Base-by-base conservation (phyloP, 768 basidiomycete genomes). In the Sarcodon aspratus region DNA sequence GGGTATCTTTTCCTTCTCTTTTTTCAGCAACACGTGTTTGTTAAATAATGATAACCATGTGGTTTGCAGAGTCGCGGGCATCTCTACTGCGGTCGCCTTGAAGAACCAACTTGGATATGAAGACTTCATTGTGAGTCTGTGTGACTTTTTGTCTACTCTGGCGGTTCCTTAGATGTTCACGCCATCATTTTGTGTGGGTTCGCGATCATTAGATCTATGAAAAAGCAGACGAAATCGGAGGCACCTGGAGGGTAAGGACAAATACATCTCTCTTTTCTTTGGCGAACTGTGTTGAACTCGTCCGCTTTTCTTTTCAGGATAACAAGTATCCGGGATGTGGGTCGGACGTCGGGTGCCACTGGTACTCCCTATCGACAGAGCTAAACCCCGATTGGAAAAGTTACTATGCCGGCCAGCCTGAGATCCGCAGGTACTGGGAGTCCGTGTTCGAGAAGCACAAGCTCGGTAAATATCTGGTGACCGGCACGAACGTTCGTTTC, bases 171-270 rank as follows among this genome's bases (percentile, higher is more conserved):
- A 9, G 6, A 17, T 15, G 10, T 11, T 32, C 15, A 1, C 8
- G 36, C 27, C n/a, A 48, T 11, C 15, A 43, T 21, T 15, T n/a
- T n/a, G n/a, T 33, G 6, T 15, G 9, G 11, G 36, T 44, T 15
- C 21, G 35, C 21, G 42, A n/a, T 31, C 33, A n/a, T n/a, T 11
- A 68, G 67, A 63, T 67, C 35, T 64, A 65, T 49, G 66, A 67
- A 46, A 57, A 59, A 45, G 49, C 56, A 4, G 45, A 48, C 7
- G 61, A 54, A 17, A 49, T 66, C 11, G 61, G 61, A 3, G 61
- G 61, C 9, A 61, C 60, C 3, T 62, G 61, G 61, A 48, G 55
- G 46, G 61, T 62, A 36, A 27, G 51, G 44, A 7, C 6, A 13
- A 37, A 10, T 17, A 9, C 12, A 15, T 5, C 3, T 8, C 8